Conservation (phyloP, 257 asterid genomes). For the Penstemon davidsonii region DNA sequence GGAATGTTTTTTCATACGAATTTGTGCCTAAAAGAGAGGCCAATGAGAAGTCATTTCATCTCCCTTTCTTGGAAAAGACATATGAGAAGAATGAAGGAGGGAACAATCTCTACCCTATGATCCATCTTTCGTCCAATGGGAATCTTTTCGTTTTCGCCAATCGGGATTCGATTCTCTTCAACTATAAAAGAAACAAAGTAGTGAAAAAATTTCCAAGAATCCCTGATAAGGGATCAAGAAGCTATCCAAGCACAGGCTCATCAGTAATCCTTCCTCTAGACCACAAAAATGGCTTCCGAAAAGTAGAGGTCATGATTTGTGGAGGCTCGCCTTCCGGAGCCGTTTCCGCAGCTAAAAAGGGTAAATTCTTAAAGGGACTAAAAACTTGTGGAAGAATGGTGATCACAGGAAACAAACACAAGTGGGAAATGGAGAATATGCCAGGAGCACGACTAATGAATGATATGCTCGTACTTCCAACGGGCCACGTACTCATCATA, state of each 20-base stretch:
- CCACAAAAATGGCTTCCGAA: slow-evolving; percentile 35
- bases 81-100: slow-evolving; percentile 32
- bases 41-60: slow-evolving; percentile 28
- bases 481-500: slow-evolving; percentile 59
- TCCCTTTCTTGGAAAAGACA: slow-evolving; percentile 50
- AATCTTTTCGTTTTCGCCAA: slow-evolving; percentile 60
- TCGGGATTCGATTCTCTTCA: slow-evolving; percentile 60
- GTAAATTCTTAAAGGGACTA: slow-evolving; percentile 42
- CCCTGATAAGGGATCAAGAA: slow-evolving; percentile 58
- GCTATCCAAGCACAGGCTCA: slow-evolving; percentile 64
- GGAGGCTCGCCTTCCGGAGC: slow-evolving; percentile 61
- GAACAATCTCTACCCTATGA: slow-evolving; percentile 59
- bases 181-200: slow-evolving; percentile 43
- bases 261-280: slow-evolving; percentile 62
- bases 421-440: slow-evolving; percentile 67
- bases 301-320: slow-evolving; percentile 66
- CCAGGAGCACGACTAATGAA: slow-evolving; percentile 53
- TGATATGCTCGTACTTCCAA: slow-evolving; percentile 66
- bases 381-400: slow-evolving; percentile 61
- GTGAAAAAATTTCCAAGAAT: slow-evolving; percentile 51
- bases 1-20: slow-evolving; percentile 42
- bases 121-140: slow-evolving; percentile 71
- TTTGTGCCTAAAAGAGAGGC: slow-evolving; percentile 45
- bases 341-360: slow-evolving; percentile 32
- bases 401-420: slow-evolving; percentile 51